Evolutionary conservation across 768 basidiomycete species (phyloP).

Genomic region (Kwoniella botswanensis): DNA sequence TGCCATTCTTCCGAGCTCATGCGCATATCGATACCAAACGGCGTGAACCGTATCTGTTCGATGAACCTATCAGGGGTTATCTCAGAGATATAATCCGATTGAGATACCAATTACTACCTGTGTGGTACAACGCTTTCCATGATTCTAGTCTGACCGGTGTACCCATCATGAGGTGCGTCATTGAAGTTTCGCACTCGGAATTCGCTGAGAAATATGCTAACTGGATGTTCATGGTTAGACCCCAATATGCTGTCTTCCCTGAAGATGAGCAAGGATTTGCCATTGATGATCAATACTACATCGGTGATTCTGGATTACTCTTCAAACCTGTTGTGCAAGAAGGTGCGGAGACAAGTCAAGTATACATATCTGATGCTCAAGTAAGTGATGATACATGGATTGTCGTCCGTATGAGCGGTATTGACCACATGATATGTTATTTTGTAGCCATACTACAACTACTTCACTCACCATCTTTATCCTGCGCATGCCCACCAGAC

Average conservation of each 20-base stretch:
- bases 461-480: conserved; percentile 74
- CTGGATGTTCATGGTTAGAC: conserved; percentile 62
- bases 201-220: not conserved
- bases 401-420: not conserved
- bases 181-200: too few species aligned
- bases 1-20: conserved; percentile 98
- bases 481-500: conserved; percentile 57
- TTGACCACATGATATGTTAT: not conserved
- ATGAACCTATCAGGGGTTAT: conserved; percentile 85
- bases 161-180: conserved; percentile 76
- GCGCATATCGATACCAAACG: conserved; percentile 98
- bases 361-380: conserved; percentile 85
- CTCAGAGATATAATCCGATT: conserved; percentile 77
- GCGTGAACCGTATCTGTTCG: conserved; percentile 89
- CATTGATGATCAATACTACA: conserved; percentile 91
- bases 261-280: conserved; percentile 81
- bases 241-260: conserved; percentile 95
- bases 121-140: conserved; percentile 98
- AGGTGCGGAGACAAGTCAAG: conserved; percentile 69
- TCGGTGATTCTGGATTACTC: conserved; percentile 84
- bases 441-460: conserved; percentile 87
- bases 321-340: conserved; percentile 86
- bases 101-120: conserved; percentile 81
- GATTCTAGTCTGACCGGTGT: conserved; percentile 80
- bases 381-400: conserved; percentile 56